Evolutionary conservation across 106 monocot species (phyloP).

Genomic region (Allium cepa): DNA sequence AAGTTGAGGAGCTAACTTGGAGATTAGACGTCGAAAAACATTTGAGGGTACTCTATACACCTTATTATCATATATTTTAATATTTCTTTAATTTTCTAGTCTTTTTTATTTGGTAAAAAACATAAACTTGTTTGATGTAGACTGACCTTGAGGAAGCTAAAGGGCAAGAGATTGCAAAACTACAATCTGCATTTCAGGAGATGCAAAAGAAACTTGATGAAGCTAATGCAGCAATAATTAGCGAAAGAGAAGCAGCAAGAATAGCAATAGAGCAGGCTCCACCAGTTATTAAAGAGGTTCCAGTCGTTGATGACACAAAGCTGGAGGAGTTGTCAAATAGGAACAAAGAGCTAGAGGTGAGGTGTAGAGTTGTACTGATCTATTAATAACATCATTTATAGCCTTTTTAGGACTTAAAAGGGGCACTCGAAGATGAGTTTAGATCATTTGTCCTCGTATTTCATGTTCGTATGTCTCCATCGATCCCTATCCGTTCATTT

Average conservation of each 20-base stretch:
- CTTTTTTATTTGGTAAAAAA: neutral
- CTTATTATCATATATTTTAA: neutral
- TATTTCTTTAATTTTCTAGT: neutral
- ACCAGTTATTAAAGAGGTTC: constrained; percentile 80
- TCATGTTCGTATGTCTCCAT: neutral
- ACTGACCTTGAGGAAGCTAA: constrained; percentile 87
- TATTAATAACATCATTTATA: too few species aligned
- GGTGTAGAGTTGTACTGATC: neutral
- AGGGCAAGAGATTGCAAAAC: constrained; percentile 64
- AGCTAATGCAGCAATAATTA: constrained; percentile 54
- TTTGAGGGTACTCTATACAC: constrained; percentile 48
- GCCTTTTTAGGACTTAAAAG: neutral
- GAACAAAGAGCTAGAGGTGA: constrained; percentile 82
- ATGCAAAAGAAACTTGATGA: constrained; percentile 56
- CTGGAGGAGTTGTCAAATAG: constrained; percentile 49
- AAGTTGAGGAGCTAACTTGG: constrained; percentile 94
- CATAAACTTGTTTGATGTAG: constrained; percentile 23
- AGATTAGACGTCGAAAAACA: constrained; percentile 88
- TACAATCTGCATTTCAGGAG: constrained; percentile 68
- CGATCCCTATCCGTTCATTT: too few species aligned
- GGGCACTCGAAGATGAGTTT: neutral
- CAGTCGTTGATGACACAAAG: constrained; percentile 66
- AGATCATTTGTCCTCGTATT: neutral
- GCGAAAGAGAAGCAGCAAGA: constrained; percentile 72
- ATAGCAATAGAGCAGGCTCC: constrained; percentile 85